Evolutionary conservation across 2,329 filamentous ascomycete species (phyloP), one percentile per base, ranked within the genome.

Genomic region (Esteya vermicola): DNA sequence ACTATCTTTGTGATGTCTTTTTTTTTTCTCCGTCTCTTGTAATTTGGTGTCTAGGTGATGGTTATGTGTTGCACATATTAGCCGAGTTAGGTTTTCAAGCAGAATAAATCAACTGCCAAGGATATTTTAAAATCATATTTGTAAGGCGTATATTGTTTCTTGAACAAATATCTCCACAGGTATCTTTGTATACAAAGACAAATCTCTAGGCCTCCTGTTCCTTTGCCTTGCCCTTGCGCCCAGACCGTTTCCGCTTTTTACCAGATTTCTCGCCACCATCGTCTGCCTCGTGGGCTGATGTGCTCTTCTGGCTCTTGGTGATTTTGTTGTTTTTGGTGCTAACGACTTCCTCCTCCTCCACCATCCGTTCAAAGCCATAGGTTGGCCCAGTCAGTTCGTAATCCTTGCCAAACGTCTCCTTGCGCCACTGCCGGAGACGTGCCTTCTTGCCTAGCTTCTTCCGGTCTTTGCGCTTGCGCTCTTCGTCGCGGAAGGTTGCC

Each of bases 391-490:
- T 65, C 40, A 62, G 56, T 59, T 74, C 71, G 47, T 57, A 76
- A 51, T 74, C 72, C 34, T 56, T 57, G 16, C 75, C 76, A 54
- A 80, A 81, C 14, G 68, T 70, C 40, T 78, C 75, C 44, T 68
- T 64, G 37, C 76, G 75, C 91, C 91, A 98, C 62, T 95, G 75
- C 54, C 86, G 69, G 45, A 98, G 66, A 18, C 89, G 72, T 8
- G 84, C 85, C 65, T 96, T 96, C 73, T 96, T 98, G 48, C 85
- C 82, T 23, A 96, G 69, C 51, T 75, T 72, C 68, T 93, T 94
- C 63, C 78, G 77, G 55, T 98, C 91, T 52, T 80, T 82, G 49
- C 72, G 70, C 69, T 96, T 96, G 71, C 93, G 91, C 52, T 88
- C 83, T 4, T 70, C 66, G 55, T 95, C 88, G 42, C 91, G 74